phyloP scores from a whole-genome alignment of 208 protist genomes.

The Wallacemonas sp. region DNA sequence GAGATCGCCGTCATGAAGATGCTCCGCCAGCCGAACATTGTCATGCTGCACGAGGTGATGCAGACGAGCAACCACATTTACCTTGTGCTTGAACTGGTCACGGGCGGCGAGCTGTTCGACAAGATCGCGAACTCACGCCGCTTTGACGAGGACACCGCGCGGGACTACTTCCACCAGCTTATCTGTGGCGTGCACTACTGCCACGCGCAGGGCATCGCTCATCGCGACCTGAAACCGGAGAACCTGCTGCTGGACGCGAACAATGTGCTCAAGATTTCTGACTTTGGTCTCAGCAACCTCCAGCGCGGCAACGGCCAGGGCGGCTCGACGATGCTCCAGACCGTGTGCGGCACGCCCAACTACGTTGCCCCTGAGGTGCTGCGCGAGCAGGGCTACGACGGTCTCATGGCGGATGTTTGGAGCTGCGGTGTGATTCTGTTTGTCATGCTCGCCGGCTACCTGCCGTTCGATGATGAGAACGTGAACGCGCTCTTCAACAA shows the following conservation, averaged over 20 bases:
- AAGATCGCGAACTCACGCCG: constrained; percentile 77
- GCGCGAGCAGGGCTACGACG: constrained; percentile 88
- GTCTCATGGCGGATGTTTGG: constrained; percentile 95
- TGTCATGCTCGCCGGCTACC: constrained; percentile 91
- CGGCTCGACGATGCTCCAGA: constrained; percentile 76
- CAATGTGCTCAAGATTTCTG: constrained; percentile 86
- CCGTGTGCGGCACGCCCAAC: constrained; percentile 90
- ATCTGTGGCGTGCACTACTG: constrained; percentile 93
- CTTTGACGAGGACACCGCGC: constrained; percentile 85
- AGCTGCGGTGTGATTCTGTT: constrained; percentile 94
- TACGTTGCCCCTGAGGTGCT: constrained; percentile 94
- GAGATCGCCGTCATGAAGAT: constrained; percentile 91
- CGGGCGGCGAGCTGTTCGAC: constrained; percentile 94
- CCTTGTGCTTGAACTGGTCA: constrained; percentile 90
- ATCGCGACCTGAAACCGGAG: constrained; percentile 92
- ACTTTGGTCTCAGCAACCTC: constrained; percentile 91
- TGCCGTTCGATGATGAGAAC: constrained; percentile 93
- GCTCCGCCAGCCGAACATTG: constrained; percentile 86
- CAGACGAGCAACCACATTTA: constrained; percentile 90
- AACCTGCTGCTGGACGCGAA: constrained; percentile 86
- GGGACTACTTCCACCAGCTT: constrained; percentile 95
- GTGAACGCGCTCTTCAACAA: constrained; percentile 91
- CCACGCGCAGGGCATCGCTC: constrained; percentile 85
- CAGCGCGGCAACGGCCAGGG: constrained; percentile 48
- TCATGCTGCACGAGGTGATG: constrained; percentile 88